Base-by-base conservation (phyloP, 768 basidiomycete species). In the Myochromella boudieri region DNA sequence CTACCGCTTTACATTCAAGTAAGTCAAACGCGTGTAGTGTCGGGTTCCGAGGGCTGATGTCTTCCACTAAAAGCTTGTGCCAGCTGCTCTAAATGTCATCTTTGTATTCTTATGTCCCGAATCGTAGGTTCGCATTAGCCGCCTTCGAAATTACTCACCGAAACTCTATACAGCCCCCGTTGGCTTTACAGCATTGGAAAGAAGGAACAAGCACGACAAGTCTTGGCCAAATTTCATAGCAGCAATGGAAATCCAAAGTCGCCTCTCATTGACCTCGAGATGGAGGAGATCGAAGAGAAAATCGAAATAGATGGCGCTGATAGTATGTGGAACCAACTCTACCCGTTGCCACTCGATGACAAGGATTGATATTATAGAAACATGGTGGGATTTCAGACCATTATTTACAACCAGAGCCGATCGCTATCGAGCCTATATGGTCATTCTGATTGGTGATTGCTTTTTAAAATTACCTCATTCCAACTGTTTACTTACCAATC, bases 301-400 rank as follows among this genome's bases (percentile, higher is more conserved):
- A 72, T 81, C 44, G 55, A 64, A 8, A 54, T 80, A 21, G 68
- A 73, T 42, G 78, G 75, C 10, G 64, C 54, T 17, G 74, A 74
- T 55, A 76, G 72, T 77, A 46, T 32, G 71, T 61, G n/a, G n/a
- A n/a, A 17, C 27, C 33, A 21, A 12, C n/a, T 25, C 32, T 51
- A 18, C 22, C n/a, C 11, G 15, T 22, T 4, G n/a, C n/a, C n/a
- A n/a, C n/a, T n/a, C n/a, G n/a, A n/a, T n/a, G n/a, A n/a, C n/a
- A n/a, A n/a, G n/a, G n/a, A n/a, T 6, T 32, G 3, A 5, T 10
- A 12, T 9, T 29, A 3, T 44, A 74, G 75, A 76, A 51, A 59
- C 60, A 25, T 80, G 72, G 70, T 82, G 78, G 78, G 78, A 80
- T 57, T 80, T 77, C 65, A 61, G 75, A 31, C 70, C 72, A 9